Conservation (phyloP, 75 land plant species). For the Selaginella tamariscina region DNA sequence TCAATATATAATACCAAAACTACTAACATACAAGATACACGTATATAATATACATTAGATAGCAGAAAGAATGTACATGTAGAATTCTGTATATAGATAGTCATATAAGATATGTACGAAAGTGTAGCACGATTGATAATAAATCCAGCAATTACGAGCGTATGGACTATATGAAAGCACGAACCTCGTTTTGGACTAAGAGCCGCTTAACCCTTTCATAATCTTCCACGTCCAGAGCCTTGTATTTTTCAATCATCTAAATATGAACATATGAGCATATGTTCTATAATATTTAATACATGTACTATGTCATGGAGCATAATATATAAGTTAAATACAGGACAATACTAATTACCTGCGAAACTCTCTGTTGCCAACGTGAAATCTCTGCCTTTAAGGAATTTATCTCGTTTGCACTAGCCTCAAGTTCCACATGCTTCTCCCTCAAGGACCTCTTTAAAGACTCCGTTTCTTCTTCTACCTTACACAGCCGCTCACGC, state of each 20-base stretch:
- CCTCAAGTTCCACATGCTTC: slow-evolving; percentile 53
- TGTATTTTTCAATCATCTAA: slow-evolving; percentile 54
- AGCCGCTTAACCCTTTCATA: slow-evolving; percentile 47
- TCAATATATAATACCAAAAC: too few relatives aligned
- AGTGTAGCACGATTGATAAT: not conserved
- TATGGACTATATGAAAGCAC: not conserved
- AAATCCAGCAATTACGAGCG: too few relatives aligned
- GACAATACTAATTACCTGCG: slow-evolving; percentile 35
- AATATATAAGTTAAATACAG: slow-evolving; percentile 5
- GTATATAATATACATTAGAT: not conserved
- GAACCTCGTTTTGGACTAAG: slow-evolving; percentile 43
- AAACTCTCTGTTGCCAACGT: slow-evolving; percentile 41
- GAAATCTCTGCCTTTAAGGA: slow-evolving; percentile 35
- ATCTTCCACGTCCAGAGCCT: slow-evolving; percentile 55
- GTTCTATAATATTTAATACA: not conserved
- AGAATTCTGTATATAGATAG: too few relatives aligned
- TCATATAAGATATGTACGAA: not conserved
- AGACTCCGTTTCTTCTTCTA: slow-evolving; percentile 35
- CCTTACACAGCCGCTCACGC: slow-evolving; percentile 46
- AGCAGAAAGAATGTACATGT: not conserved
- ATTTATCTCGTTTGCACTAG: slow-evolving; percentile 43
- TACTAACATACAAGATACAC: not conserved
- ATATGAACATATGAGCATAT: not conserved
- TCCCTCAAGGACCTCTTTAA: slow-evolving; percentile 34
- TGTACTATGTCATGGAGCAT: not conserved